A percentile compares a stretch with the other conserved stretches of the same genome.
These are phyloP conservation scores for Ogataea methylovora DNA, from an alignment of 805 yeast species.

Conservation along the genomic window DNA sequence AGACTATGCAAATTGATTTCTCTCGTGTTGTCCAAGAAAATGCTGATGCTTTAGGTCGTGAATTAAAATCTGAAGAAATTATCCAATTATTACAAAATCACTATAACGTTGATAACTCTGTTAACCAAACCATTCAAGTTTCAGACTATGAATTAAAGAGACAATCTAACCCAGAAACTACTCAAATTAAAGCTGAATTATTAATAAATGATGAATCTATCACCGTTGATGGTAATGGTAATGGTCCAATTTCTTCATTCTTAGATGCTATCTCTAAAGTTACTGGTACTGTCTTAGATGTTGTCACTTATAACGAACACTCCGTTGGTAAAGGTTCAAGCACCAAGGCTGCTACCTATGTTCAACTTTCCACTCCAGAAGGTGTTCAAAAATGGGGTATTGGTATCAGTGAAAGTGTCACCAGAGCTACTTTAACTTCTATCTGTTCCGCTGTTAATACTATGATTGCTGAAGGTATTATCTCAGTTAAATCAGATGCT, in stretches of 20 bases:
- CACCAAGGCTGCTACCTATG: conserved; percentile 69
- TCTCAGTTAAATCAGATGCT: conserved; percentile 4
- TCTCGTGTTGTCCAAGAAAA: conserved; percentile 54
- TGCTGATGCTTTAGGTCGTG: conserved; percentile 65
- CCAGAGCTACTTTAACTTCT: conserved; percentile 74
- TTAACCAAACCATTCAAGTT: conserved; percentile 26
- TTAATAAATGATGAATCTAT: conserved; percentile 25
- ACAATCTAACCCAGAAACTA: conserved; percentile 22
- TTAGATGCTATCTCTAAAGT: conserved; percentile 52
- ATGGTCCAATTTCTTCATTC: conserved; percentile 74
- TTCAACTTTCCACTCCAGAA: conserved; percentile 23
- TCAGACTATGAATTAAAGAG: conserved; percentile 33
- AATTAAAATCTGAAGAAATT: conserved; percentile 62
- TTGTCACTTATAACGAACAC: conserved; percentile 63
- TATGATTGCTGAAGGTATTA: conserved; percentile 17
- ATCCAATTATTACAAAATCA: conserved; percentile 44
- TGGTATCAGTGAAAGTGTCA: conserved; percentile 85
- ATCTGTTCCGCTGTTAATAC: conserved; percentile 58
- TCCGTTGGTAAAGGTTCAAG: conserved; percentile 65
- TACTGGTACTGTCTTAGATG: conserved; percentile 49
- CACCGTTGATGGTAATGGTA: conserved; percentile 52
- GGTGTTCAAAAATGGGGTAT: conserved; percentile 70
- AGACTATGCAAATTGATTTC: conserved; percentile 62
- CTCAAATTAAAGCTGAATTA: conserved; percentile 34
- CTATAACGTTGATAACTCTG: conserved; percentile 41